Percentiles rank a stretch among this genome's conserved stretches.
These are phyloP conservation scores for button mushroom (Agaricus bisporus) DNA, from an alignment of 768 basidiomycete genomes.

Conservation along the genomic window DNA sequence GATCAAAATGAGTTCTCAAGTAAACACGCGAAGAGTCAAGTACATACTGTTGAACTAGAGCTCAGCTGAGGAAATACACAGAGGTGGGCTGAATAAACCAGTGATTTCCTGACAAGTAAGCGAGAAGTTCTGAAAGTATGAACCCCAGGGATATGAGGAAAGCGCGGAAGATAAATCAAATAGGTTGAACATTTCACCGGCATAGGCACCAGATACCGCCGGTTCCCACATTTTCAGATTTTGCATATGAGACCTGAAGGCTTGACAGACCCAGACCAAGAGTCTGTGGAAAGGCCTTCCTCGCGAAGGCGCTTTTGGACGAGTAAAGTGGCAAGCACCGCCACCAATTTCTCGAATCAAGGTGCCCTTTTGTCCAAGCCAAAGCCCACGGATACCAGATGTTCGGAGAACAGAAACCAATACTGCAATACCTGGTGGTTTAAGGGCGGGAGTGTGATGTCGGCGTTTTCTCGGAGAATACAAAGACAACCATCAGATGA, in stretches of 20 bases:
- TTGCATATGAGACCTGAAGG: slow-evolving; percentile 4
- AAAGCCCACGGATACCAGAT: slow-evolving; percentile 80
- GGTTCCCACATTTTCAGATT: slow-evolving; percentile 72
- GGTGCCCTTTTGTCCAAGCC: slow-evolving; percentile 94
- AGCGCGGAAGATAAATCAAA: background rate
- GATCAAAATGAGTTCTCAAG: no score
- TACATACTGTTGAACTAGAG: no score
- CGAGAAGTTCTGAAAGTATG: no score
- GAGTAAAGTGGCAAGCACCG: slow-evolving; percentile 59
- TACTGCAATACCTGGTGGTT: slow-evolving; percentile 67
- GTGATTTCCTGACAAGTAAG: no score
- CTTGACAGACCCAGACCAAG: no score
- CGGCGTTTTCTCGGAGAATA: no score
- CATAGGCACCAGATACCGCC: slow-evolving; percentile 79
- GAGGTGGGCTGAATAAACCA: no score
- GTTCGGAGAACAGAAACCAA: slow-evolving; percentile 55
- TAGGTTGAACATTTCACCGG: slow-evolving; percentile 74
- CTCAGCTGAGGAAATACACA: no score
- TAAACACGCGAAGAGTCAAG: no score
- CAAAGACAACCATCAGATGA: no score
- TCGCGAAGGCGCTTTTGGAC: slow-evolving; percentile 39
- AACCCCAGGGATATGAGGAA: slow-evolving; percentile 73
- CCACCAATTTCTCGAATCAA: slow-evolving; percentile 92
- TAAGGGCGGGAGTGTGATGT: slow-evolving; percentile 6
- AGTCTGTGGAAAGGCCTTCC: slow-evolving; percentile 3